phyloP scores from a whole-genome alignment of 2,329 filamentous ascomycete species.

The Ilyonectria sp. region DNA sequence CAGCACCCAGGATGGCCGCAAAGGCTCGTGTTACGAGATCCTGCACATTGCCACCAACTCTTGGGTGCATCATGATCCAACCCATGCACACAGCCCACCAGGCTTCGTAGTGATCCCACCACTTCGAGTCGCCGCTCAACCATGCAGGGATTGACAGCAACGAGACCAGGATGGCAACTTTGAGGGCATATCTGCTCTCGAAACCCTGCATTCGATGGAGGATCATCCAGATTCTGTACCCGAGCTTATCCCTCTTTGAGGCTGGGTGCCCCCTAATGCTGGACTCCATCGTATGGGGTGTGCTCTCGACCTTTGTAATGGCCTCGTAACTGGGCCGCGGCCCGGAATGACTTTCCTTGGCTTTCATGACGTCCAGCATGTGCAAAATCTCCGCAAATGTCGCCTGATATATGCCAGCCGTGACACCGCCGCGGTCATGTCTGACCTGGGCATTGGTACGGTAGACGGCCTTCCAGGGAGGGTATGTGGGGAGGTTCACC shows the following conservation, averaged over 20 bases:
- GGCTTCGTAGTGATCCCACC: conserved; percentile 69
- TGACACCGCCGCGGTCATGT: conserved; percentile 72
- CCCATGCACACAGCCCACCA: conserved; percentile 74
- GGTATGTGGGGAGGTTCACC: conserved; percentile 68
- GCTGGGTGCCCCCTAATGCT: conserved; percentile 54
- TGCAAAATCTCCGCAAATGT: conserved; percentile 62
- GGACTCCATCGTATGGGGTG: conserved; percentile 57
- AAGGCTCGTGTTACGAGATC: conserved; percentile 68
- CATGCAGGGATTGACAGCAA: conserved; percentile 70
- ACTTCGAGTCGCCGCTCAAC: conserved; percentile 58
- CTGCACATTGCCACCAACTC: conserved; percentile 71
- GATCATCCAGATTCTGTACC: conserved; percentile 65
- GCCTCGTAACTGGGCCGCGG: conserved; percentile 41
- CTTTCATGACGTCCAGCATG: conserved; percentile 61
- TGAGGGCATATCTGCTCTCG: conserved; percentile 71
- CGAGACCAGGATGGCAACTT: conserved; percentile 66
- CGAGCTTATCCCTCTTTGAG: conserved; percentile 55
- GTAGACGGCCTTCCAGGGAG: conserved; percentile 66
- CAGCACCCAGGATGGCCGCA: conserved; percentile 65
- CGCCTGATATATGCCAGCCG: conserved; percentile 65
- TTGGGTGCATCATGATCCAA: conserved; percentile 67
- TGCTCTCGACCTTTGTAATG: conserved; percentile 50
- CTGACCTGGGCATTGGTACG: conserved; percentile 70
- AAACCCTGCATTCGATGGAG: conserved; percentile 70
- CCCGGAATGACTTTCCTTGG: conserved; percentile 51